Evolutionary conservation across 2,329 filamentous ascomycete genomes (phyloP).

Genomic region (Colletotrichum sp.): DNA sequence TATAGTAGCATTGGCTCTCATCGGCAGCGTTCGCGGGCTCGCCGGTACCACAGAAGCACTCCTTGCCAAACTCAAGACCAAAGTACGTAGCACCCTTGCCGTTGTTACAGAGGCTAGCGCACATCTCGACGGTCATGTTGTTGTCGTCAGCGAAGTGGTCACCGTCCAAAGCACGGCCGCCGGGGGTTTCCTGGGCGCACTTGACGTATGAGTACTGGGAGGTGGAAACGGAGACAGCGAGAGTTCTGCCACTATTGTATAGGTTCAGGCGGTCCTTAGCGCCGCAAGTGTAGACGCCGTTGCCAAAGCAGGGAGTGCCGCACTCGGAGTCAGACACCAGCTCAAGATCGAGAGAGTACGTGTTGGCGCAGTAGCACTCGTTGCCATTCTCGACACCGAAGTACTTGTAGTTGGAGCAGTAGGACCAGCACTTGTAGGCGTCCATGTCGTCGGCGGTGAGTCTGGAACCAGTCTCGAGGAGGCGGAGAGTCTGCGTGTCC

Average conservation of each 20-base stretch:
- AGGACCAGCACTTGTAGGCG: constrained; percentile 51
- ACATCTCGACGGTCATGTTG: not conserved
- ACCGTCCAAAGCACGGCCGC: not conserved
- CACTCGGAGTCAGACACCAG: constrained; percentile 28
- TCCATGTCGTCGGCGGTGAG: constrained; percentile 49
- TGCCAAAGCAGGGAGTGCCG: constrained; percentile 37
- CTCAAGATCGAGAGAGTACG: not conserved
- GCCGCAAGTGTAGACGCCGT: constrained; percentile 39
- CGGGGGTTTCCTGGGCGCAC: not conserved
- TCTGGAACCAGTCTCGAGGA: constrained; percentile 39
- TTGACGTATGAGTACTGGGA: not conserved
- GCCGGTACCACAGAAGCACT: constrained; percentile 45
- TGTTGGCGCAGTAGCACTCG: constrained; percentile 26
- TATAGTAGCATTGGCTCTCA: constrained; percentile 19
- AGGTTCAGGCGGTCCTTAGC: constrained; percentile 38
- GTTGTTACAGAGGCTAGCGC: not conserved
- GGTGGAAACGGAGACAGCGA: not conserved
- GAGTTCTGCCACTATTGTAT: constrained; percentile 27
- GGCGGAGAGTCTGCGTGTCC: constrained; percentile 36
- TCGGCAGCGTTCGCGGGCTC: not conserved
- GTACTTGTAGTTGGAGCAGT: constrained; percentile 42
- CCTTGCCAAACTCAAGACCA: constrained; percentile 49
- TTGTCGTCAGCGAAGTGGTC: not conserved
- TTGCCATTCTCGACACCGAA: constrained; percentile 21
- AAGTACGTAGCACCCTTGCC: constrained; percentile 29